These are phyloP conservation scores for Allium sativum DNA, from an alignment of 106 monocot species.

Conservation along the genomic window DNA sequence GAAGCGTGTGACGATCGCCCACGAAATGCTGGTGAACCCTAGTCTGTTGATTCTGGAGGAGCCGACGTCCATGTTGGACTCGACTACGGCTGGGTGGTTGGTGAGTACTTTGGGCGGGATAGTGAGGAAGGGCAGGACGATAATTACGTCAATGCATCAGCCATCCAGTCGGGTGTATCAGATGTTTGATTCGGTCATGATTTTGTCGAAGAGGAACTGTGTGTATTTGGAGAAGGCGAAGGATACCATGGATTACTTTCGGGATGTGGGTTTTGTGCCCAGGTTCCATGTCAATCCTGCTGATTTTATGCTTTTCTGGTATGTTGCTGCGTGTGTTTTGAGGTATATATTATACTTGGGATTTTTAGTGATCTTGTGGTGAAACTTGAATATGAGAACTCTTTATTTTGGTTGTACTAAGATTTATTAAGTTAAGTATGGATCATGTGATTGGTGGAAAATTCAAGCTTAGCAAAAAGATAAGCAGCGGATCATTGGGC, in stretches of 20 bases:
- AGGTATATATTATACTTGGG: no score
- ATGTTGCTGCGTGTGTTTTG: no score
- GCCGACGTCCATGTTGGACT: slow-evolving; percentile 22
- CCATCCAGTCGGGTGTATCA: slow-evolving; percentile 69
- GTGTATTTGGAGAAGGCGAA: slow-evolving; percentile 49
- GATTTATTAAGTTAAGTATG: no score
- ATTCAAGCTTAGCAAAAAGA: no score
- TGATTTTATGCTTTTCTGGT: slow-evolving; percentile 96
- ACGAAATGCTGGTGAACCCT: slow-evolving; percentile 75
- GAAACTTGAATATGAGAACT: no score
- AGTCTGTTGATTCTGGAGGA: slow-evolving; percentile 75
- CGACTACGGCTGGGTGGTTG: slow-evolving; percentile 64
- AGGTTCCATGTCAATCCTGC: slow-evolving; percentile 69
- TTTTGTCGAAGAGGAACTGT: slow-evolving; percentile 67
- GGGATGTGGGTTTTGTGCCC: slow-evolving; percentile 41
- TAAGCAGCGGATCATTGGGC: no score
- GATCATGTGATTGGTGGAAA: no score
- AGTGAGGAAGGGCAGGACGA: slow-evolving; percentile 56
- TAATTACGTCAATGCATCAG: slow-evolving; percentile 76
- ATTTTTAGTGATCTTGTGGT: no score
- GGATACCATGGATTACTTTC: slow-evolving; percentile 80
- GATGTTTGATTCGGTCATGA: slow-evolving; percentile 68
- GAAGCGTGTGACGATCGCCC: slow-evolving; percentile 80
- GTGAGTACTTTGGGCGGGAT: slow-evolving; percentile 33
- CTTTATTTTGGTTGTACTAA: no score